Conservation (phyloP, 129 eudicot genomes). For the Pulicaria dysenterica region DNA sequence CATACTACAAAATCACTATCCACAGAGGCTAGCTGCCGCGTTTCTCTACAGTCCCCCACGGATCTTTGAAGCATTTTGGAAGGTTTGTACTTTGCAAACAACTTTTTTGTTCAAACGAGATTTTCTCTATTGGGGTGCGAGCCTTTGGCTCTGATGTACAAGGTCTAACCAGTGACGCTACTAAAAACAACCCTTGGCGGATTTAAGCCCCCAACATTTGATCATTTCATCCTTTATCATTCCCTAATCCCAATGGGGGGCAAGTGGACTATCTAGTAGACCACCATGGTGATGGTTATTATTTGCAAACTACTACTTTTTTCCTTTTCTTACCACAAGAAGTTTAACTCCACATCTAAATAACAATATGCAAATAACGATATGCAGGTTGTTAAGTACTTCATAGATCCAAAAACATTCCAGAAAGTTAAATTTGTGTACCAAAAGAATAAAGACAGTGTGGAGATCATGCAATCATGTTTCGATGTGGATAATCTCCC, state of each 20-base stretch:
- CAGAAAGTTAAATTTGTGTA: constrained; percentile 84
- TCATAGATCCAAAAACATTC: constrained; percentile 75
- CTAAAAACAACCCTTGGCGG: too few species aligned
- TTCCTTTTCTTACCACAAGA: not conserved
- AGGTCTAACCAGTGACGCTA: too few species aligned
- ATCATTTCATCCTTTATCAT: too few species aligned
- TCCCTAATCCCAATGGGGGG: too few species aligned
- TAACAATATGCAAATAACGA: constrained; percentile 25
- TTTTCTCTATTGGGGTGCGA: too few species aligned
- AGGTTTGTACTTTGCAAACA: constrained; percentile 42
- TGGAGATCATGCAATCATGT: constrained; percentile 66
- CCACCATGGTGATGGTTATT: too few species aligned
- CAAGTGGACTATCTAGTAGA: too few species aligned
- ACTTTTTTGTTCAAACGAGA: too few species aligned
- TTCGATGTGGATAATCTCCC: constrained; percentile 87
- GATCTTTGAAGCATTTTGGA: constrained; percentile 83
- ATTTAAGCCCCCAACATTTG: too few species aligned
- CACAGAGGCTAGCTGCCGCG: constrained; percentile 72
- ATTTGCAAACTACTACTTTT: too few species aligned
- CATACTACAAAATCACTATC: constrained; percentile 80
- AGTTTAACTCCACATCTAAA: not conserved
- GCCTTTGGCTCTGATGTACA: too few species aligned
- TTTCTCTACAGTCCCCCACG: constrained; percentile 81
- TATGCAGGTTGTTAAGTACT: constrained; percentile 75
- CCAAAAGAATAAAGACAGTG: constrained; percentile 79